These are phyloP conservation scores for Phytophthora quininea DNA, from an alignment of 352 stramenopile species.

Conservation along the genomic window DNA sequence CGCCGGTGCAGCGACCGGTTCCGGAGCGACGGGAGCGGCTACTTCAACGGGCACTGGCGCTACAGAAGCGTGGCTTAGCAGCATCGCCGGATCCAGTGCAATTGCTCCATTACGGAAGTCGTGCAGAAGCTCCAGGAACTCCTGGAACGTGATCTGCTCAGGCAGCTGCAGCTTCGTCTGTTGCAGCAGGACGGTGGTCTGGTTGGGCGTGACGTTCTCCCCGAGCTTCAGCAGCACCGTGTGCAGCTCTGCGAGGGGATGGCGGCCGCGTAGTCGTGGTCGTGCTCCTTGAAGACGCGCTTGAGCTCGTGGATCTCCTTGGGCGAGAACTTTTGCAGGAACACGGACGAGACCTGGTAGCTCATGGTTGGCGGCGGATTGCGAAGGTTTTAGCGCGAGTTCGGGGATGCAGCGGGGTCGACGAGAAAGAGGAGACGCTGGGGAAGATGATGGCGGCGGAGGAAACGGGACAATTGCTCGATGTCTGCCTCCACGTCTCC, in stretches of 20 bases:
- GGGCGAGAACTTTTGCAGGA: constrained; percentile 87
- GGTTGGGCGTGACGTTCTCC: constrained; percentile 75
- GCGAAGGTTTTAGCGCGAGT: neutral
- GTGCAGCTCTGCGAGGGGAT: constrained; percentile 57
- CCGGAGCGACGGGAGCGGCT: constrained; percentile 3
- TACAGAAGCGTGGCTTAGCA: constrained; percentile 52
- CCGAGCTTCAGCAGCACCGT: constrained; percentile 78
- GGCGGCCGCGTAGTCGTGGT: constrained; percentile 69
- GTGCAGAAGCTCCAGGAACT: constrained; percentile 83
- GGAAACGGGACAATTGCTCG: neutral
- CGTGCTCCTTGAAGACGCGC: constrained; percentile 86
- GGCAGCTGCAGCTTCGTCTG: constrained; percentile 60
- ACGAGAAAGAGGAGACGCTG: neutral
- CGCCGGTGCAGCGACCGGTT: constrained; percentile 13
- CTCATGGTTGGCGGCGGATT: constrained; percentile 53
- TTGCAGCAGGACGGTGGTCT: constrained; percentile 64
- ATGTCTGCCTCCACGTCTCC: neutral
- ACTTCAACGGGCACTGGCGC: too few species aligned
- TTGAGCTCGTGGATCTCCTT: constrained; percentile 90
- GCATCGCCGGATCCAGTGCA: constrained; percentile 47
- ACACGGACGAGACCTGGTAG: constrained; percentile 84
- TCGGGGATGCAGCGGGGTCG: neutral
- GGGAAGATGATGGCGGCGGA: neutral
- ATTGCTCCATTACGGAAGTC: constrained; percentile 77
- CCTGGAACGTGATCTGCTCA: constrained; percentile 69